Base-by-base conservation (phyloP, 352 stramenopile genomes). In the Saprolegnia parasitica region DNA sequence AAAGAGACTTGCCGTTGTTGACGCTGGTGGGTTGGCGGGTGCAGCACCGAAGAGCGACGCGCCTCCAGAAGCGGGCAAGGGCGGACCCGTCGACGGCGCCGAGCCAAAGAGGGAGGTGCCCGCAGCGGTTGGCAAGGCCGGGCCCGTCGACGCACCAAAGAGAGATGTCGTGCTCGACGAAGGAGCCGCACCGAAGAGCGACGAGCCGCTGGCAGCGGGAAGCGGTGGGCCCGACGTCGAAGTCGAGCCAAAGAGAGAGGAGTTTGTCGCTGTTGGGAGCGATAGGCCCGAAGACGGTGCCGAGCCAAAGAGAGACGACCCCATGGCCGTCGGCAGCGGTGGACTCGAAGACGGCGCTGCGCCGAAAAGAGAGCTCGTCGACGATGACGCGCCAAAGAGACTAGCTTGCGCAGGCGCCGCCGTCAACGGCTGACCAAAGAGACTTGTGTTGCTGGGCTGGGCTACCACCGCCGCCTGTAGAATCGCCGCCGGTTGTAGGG, bases 361-460 rank as follows among this genome's bases (percentile, higher is more conserved):
- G 10, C 37, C 56, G 50, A 65, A 65, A 13, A 65, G 29, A 3
- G 50, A 58, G 5, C 29, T 35, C 29, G 29, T 6, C 29, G 29
- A 49, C 1, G 42, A n/a, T 8, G 42, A n/a, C 8, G 42, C 11
- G 42, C 42, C 42, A 49, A 49, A 61, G 15, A 61, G 32, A n/a
- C 26, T n/a, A 42, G 54, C 54, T 21, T 26, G 32, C 9, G 57
- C 21, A 11, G 57, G 40, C 24, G 57, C 37, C 32, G 47, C 13
- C 40, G 26, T 58, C 20, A 21, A 20, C 11, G 45, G 32, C 16
- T 57, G 23, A 18, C 62, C 62, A 60, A 60, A 60, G 52, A 60
- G 24, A n/a, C 52, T 60, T 16, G 13, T 40, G 24, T 15, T 35
- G n/a, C 24, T 40, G 20, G 52, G 52, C n/a, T 60, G 52, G 18